Base-by-base conservation (phyloP, 2,329 filamentous ascomycete species). In the Trichoderma endophyticum region DNA sequence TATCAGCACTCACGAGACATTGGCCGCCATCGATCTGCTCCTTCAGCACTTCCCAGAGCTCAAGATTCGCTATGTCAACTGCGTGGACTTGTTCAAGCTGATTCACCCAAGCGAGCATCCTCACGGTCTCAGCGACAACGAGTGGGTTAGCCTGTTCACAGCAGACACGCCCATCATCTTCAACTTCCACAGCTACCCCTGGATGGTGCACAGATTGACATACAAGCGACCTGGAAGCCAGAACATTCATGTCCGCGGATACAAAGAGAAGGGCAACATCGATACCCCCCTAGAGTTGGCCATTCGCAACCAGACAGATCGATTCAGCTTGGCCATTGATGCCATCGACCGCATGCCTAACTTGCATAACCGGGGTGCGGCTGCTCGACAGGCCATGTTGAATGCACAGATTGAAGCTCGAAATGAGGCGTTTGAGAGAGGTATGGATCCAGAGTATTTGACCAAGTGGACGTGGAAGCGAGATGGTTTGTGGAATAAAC, bases 121-220 rank as follows among this genome's bases (percentile, higher is more conserved):
- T 0, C 92, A 95, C 81, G 92, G 92, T 54, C 85, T 94, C 71
- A 86, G 84, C 0, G 89, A 93, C 75, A 74, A 76, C 21, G 90
- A 93, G 78, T 95, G 90, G 88, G 81, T 81, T 15, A 84, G 90
- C 51, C 83, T 94, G 75, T 95, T 95, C 85, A 94, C 92, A 1
- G 84, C 86, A 18, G 84, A 93, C 83, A 90, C 86, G 75, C 92
- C 92, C 26, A 84, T 93, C 78, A 89, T 94, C 78, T 94, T 95
- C 85, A 94, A 94, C 84, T 95, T 94, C 88, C 92, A 95, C 83
- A 91, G 89, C 36, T 94, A 95, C 82, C 92, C 92, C 9, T 94
- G 91, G 91, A 85, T 95, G 77, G 88, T 95, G 66, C 92, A 94
- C 83, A 87, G 92, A 65, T 82, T 95, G 75, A 92, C 91, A 0